Conservation (phyloP, 228 moss, liverwort and hornwort species). For the Sphagnum fallax region DNA sequence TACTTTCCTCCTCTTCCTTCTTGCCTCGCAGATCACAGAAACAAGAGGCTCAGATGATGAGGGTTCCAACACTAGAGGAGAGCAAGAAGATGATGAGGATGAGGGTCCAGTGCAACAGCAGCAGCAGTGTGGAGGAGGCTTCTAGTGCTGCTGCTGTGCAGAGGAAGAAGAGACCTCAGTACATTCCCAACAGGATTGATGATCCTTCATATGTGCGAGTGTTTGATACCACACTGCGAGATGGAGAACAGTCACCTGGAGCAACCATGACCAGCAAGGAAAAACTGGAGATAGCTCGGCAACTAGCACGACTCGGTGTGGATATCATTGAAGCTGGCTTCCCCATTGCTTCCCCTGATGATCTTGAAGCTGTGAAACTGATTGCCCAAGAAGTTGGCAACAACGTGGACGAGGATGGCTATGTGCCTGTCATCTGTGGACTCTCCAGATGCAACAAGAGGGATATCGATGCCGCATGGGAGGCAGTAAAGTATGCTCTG, state of each 20-base stretch:
- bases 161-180: conserved; percentile 57
- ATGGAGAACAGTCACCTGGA: conserved; percentile 98
- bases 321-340: conserved; percentile 97
- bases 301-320: conserved; percentile 85
- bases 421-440: conserved; percentile 96
- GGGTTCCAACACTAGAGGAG: too few species aligned
- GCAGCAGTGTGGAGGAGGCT: not conserved
- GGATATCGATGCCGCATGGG: conserved; percentile 95
- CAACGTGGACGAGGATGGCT: conserved; percentile 81
- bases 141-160: conserved; percentile 29
- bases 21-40: too few species aligned
- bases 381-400: conserved; percentile 96
- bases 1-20: too few species aligned
- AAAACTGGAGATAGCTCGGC: conserved; percentile 90
- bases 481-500: conserved; percentile 71
- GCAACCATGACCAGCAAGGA: conserved; percentile 98
- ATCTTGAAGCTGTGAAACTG: conserved; percentile 74
- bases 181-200: conserved; percentile 81
- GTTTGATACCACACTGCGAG: conserved; percentile 91
- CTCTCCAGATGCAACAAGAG: conserved; percentile 82
- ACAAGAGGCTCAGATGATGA: too few species aligned
- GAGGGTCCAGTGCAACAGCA: too few species aligned
- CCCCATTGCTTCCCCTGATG: conserved; percentile 91
- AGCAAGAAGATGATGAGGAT: too few species aligned
- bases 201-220: conserved; percentile 87